Evolutionary conservation across 306 rosid genomes (phyloP).

Genomic region (Casuarina glauca): DNA sequence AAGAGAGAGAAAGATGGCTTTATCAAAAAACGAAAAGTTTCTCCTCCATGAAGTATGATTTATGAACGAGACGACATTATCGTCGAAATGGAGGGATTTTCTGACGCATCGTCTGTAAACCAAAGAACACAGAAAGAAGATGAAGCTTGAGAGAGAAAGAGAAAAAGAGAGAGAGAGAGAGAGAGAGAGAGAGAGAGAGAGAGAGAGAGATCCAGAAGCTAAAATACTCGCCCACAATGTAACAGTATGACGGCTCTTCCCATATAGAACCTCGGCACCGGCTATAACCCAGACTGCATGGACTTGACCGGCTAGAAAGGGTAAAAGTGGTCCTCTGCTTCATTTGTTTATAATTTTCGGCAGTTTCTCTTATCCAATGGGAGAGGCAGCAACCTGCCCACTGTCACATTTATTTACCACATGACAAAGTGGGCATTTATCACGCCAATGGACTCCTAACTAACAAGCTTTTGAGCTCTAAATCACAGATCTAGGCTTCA

Average conservation of each 20-base stretch:
- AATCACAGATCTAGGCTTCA: no score
- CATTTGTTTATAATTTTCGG: constrained; percentile 3
- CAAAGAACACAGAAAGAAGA: neutral
- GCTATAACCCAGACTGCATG: constrained; percentile 8
- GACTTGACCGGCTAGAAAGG: constrained; percentile 17
- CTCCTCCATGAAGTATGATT: no score
- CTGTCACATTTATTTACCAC: constrained; percentile 1
- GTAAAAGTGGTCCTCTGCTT: constrained; percentile 2
- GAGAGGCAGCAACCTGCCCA: neutral
- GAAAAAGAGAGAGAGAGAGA: constrained; percentile 1
- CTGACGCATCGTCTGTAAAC: no score
- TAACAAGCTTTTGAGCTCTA: no score
- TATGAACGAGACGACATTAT: no score
- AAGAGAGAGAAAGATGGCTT: neutral
- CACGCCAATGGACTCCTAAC: neutral
- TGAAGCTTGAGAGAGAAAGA: neutral
- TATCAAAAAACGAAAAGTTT: no score
- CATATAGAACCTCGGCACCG: constrained; percentile 29
- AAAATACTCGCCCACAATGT: constrained; percentile 26
- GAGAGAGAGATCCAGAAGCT: constrained; percentile 32
- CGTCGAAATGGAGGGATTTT: no score
- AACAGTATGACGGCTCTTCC: neutral
- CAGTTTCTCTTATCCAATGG: constrained; percentile 24
- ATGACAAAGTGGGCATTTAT: neutral
- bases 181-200: neutral